Conservation (phyloP, 2,329 filamentous ascomycete species). For the Rhynchosporium secalis region DNA sequence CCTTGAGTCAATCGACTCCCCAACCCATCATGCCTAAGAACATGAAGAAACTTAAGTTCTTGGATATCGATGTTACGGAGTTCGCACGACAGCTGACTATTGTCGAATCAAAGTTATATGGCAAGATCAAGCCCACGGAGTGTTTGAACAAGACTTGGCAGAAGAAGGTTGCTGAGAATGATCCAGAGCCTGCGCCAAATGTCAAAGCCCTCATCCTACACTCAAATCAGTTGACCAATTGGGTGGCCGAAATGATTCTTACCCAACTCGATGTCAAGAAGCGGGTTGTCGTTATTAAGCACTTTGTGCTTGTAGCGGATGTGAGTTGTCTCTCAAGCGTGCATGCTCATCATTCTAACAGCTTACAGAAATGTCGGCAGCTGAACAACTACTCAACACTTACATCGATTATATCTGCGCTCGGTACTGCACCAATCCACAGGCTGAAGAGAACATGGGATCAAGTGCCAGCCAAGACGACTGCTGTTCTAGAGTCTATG, state of each 20-base stretch:
- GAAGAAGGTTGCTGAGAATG: slow-evolving; percentile 82
- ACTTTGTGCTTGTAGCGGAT: slow-evolving; percentile 95
- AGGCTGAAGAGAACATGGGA: slow-evolving; percentile 93
- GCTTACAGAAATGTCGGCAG: slow-evolving; percentile 77
- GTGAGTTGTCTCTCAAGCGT: slow-evolving; percentile 54
- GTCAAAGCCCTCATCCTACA: slow-evolving; percentile 96
- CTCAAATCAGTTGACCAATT: slow-evolving; percentile 98
- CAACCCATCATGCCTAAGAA: slow-evolving; percentile 94
- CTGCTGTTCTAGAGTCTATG: slow-evolving; percentile 82
- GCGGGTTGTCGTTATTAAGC: slow-evolving; percentile 95
- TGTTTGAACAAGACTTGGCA: slow-evolving; percentile 99
- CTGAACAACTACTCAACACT: slow-evolving; percentile 97
- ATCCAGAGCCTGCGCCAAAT: slow-evolving; percentile 85
- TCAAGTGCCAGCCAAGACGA: slow-evolving; percentile 83
- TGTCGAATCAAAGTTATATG: slow-evolving; percentile 91
- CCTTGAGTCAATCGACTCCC: slow-evolving; percentile 78
- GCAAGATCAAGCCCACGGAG: slow-evolving; percentile 93
- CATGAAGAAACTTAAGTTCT: slow-evolving; percentile 98
- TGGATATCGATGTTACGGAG: slow-evolving; percentile 93
- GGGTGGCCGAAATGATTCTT: slow-evolving; percentile 98
- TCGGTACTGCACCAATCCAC: slow-evolving; percentile 92
- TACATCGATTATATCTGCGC: slow-evolving; percentile 94
- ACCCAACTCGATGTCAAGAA: slow-evolving; percentile 94
- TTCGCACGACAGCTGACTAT: slow-evolving; percentile 98
- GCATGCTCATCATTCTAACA: slow-evolving; percentile 33